These are phyloP conservation scores for Starmerella kuoi DNA, from an alignment of 805 yeast genomes.

Conservation along the genomic window DNA sequence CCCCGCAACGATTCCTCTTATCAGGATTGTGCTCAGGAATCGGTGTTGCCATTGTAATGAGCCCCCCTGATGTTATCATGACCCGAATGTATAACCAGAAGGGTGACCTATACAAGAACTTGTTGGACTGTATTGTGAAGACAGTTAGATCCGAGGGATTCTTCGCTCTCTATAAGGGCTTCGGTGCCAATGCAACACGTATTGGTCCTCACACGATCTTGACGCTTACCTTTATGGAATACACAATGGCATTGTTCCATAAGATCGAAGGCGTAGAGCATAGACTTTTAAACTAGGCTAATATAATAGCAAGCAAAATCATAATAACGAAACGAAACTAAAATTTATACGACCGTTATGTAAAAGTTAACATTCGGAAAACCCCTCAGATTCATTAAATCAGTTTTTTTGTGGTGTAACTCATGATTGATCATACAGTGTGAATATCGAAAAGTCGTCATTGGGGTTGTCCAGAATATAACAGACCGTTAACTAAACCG, in stretches of 20 bases:
- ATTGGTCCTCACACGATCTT: slow-evolving; percentile 87
- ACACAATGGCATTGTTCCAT: slow-evolving; percentile 57
- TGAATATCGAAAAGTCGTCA: slow-evolving; percentile 29
- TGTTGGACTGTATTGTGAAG: slow-evolving; percentile 77
- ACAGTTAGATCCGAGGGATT: slow-evolving; percentile 77
- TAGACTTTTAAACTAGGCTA: neutral
- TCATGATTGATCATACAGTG: slow-evolving; percentile 29
- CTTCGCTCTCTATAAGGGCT: slow-evolving; percentile 83
- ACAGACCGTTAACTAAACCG: neutral
- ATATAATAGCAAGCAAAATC: neutral
- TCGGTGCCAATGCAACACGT: slow-evolving; percentile 81
- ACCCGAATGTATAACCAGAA: slow-evolving; percentile 93
- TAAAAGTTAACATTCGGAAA: too few relatives aligned
- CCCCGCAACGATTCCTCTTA: slow-evolving; percentile 14
- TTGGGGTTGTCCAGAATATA: too few relatives aligned
- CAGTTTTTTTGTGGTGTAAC: slow-evolving; percentile 27
- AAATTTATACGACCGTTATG: too few relatives aligned
- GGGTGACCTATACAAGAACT: slow-evolving; percentile 74
- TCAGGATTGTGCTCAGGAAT: slow-evolving; percentile 52
- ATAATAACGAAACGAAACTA: too few relatives aligned
- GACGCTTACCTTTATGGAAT: slow-evolving; percentile 90
- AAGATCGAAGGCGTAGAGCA: slow-evolving; percentile 32
- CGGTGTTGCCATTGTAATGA: slow-evolving; percentile 91
- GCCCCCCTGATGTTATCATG: slow-evolving; percentile 91
- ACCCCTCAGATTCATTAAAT: slow-evolving; percentile 31